Evolutionary conservation across 2,329 filamentous ascomycete genomes (phyloP).

Genomic region (Ascosphaera acerosa): DNA sequence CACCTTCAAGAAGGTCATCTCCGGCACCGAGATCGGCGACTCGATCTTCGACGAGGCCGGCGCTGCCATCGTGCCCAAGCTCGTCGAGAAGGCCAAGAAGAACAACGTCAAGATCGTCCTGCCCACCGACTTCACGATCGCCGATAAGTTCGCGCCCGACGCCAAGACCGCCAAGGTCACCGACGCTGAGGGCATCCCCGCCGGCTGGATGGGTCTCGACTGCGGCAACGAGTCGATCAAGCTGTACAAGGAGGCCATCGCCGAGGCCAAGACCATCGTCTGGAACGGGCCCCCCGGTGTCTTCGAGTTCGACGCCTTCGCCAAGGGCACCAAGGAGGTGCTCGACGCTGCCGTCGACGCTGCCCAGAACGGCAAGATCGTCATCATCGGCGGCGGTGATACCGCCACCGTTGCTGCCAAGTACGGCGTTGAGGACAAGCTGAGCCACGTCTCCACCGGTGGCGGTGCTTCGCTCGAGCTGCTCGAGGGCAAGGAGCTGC

Average conservation of each 20-base stretch:
- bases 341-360: constrained; percentile 71
- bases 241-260: constrained; percentile 70
- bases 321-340: constrained; percentile 72
- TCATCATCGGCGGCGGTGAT: constrained; percentile 96
- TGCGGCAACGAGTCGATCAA: constrained; percentile 71
- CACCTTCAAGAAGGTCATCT: constrained; percentile 98
- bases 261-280: constrained; percentile 78
- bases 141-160: constrained; percentile 77
- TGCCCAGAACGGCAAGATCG: constrained; percentile 64
- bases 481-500: constrained; percentile 92
- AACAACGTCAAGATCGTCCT: constrained; percentile 90
- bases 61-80: constrained; percentile 64
- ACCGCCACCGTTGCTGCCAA: constrained; percentile 95
- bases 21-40: constrained; percentile 70
- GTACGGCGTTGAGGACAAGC: constrained; percentile 85
- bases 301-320: constrained; percentile 92
- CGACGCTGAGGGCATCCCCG: constrained; percentile 71
- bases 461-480: constrained; percentile 89
- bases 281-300: constrained; percentile 98
- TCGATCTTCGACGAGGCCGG: constrained; percentile 85
- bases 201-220: constrained; percentile 96
- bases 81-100: constrained; percentile 89
- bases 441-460: constrained; percentile 94
- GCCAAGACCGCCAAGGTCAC: constrained; percentile 60
- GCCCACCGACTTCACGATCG: constrained; percentile 84